A percentile compares a stretch with the other conserved stretches of the same genome.
Conservation (phyloP, 2,329 filamentous ascomycete species). For the Claviceps paspali region DNA sequence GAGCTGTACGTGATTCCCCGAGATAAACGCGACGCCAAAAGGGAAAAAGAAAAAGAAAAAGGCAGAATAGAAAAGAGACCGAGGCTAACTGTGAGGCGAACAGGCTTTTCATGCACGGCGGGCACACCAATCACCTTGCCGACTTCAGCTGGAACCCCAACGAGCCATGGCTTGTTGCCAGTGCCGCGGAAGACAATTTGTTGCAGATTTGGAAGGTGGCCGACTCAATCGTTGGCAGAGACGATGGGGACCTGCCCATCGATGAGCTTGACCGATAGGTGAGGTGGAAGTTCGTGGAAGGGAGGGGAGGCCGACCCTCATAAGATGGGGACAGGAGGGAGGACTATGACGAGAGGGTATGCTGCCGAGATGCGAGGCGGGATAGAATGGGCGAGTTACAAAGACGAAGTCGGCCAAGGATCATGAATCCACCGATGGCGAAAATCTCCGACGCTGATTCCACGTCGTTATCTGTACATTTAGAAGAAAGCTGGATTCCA, state of each 20-base stretch:
- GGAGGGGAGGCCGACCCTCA: slow-evolving; percentile 13
- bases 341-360: neutral
- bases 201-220: slow-evolving; percentile 89
- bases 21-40: neutral
- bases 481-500: neutral
- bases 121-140: slow-evolving; percentile 89
- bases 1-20: slow-evolving; percentile 54
- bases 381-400: neutral
- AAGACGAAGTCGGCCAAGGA: neutral
- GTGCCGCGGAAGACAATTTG: slow-evolving; percentile 90
- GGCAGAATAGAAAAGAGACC: neutral
- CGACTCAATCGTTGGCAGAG: slow-evolving; percentile 65
- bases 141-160: slow-evolving; percentile 98
- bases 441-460: neutral
- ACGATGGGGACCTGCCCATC: slow-evolving; percentile 58
- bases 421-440: neutral
- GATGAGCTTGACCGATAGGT: slow-evolving; percentile 57
- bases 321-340: slow-evolving; percentile 14
- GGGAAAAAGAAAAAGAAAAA: neutral
- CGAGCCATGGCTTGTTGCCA: slow-evolving; percentile 92
- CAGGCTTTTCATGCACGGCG: slow-evolving; percentile 85
- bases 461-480: neutral
- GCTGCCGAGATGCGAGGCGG: neutral
- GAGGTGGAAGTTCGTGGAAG: slow-evolving; percentile 19
- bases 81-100: neutral